Percentiles rank a stretch among this genome's conserved stretches.
Evolutionary conservation across 352 stramenopile genomes (phyloP).

Genomic region (Globisporangium camurandrum): DNA sequence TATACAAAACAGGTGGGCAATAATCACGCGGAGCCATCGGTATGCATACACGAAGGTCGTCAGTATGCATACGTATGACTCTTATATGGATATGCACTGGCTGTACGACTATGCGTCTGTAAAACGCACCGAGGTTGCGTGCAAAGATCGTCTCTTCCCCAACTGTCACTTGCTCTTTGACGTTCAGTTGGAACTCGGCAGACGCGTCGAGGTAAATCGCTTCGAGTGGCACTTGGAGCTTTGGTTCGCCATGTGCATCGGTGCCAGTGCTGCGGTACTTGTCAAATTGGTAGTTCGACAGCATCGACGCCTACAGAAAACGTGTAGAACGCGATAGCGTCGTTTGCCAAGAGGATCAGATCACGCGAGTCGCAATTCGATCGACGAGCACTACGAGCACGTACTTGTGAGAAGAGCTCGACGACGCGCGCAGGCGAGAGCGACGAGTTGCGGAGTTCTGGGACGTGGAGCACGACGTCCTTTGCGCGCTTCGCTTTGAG

Average conservation of each 20-base stretch:
- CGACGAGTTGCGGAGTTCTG: constrained; percentile 19
- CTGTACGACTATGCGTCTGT: too few species aligned
- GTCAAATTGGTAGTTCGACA: constrained; percentile 87
- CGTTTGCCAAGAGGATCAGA: not conserved
- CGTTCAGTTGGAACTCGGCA: constrained; percentile 48
- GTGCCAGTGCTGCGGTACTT: constrained; percentile 60
- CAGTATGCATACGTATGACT: not conserved
- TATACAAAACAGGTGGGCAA: constrained; percentile 5
- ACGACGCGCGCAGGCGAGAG: constrained; percentile 38
- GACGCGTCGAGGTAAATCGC: constrained; percentile 51
- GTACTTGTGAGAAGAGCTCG: constrained; percentile 52
- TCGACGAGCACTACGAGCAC: not conserved
- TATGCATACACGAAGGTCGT: not conserved
- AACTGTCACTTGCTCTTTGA: constrained; percentile 55
- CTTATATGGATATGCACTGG: too few species aligned
- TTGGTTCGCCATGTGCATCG: constrained; percentile 51
- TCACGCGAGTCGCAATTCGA: not conserved
- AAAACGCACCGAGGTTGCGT: constrained; percentile 57
- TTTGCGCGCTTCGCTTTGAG: constrained; percentile 45
- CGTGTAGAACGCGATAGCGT: too few species aligned
- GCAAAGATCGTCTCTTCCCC: constrained; percentile 82
- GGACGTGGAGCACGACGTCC: constrained; percentile 49
- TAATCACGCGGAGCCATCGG: not conserved
- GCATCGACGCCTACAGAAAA: constrained; percentile 57
- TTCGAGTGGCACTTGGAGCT: constrained; percentile 58